A percentile compares a stretch with the other conserved stretches of the same genome.
Conservation (phyloP, 2,329 filamentous ascomycete genomes). For the Tolypocladium sp. region DNA sequence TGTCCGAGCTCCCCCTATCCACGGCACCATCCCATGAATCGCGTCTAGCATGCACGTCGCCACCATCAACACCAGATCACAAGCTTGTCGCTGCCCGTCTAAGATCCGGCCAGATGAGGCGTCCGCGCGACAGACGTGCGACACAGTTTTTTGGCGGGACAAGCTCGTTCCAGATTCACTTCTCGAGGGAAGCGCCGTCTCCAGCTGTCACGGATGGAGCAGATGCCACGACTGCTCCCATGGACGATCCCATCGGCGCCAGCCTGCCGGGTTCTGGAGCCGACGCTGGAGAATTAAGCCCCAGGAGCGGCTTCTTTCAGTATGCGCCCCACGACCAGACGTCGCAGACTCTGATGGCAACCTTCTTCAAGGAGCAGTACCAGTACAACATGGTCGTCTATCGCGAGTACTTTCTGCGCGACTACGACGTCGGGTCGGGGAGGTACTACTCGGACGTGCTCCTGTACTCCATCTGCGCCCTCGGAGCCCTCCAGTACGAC, state of each 20-base stretch:
- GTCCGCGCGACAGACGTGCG: constrained; percentile 28
- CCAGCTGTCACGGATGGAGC: constrained; percentile 3
- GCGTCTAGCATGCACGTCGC: neutral
- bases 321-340: constrained; percentile 34
- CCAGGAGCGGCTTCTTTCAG: constrained; percentile 14
- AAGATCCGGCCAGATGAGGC: constrained; percentile 25
- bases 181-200: constrained; percentile 17
- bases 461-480: constrained; percentile 37
- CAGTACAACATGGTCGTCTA: constrained; percentile 41
- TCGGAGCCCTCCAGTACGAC: constrained; percentile 37
- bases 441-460: constrained; percentile 40
- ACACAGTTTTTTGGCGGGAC: constrained; percentile 40
- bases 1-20: constrained; percentile 24
- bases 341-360: constrained; percentile 34
- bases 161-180: constrained; percentile 33
- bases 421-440: constrained; percentile 35
- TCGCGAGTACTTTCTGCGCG: constrained; percentile 39
- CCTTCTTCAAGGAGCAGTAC: constrained; percentile 38
- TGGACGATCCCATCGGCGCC: neutral
- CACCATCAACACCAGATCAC: constrained; percentile 15
- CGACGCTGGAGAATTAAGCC: constrained; percentile 8
- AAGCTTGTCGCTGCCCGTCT: constrained; percentile 21
- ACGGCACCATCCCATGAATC: constrained; percentile 8
- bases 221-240: constrained; percentile 1
- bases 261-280: neutral